phyloP scores from a whole-genome alignment of 192 early-diverging fungal genomes.

The Chytriomyces hyalinus region DNA sequence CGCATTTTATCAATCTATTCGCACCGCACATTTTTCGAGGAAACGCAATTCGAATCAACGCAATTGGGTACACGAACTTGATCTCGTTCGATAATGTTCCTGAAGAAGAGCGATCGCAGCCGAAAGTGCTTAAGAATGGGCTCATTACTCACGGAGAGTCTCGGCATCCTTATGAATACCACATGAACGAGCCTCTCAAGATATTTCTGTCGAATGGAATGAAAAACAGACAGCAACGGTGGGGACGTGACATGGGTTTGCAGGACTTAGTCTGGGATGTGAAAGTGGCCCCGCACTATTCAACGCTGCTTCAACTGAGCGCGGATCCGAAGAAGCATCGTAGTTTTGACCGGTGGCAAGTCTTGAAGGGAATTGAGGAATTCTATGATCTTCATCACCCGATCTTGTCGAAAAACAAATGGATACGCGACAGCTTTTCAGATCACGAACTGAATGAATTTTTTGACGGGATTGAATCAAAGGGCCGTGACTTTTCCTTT shows the following conservation, averaged over 20 bases:
- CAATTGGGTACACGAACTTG: conserved; percentile 32
- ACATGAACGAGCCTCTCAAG: conserved; percentile 38
- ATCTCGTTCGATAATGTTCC: conserved; percentile 40
- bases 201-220: conserved; percentile 38
- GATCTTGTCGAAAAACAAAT: conserved; percentile 30
- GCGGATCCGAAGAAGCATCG: background rate
- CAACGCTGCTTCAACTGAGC: background rate
- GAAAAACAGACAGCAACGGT: conserved; percentile 23
- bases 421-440: conserved; percentile 32
- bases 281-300: background rate
- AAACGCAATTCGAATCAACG: conserved; percentile 34
- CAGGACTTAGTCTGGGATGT: conserved; percentile 35
- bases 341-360: conserved; percentile 20
- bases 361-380: conserved; percentile 20
- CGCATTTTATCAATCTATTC: conserved; percentile 41
- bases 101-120: conserved; percentile 26
- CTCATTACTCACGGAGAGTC: conserved; percentile 38
- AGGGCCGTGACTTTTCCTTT: conserved; percentile 19
- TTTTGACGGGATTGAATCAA: background rate
- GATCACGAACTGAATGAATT: conserved; percentile 19
- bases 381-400: conserved; percentile 40
- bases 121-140: conserved; percentile 18
- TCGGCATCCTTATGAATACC: conserved; percentile 45
- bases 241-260: conserved; percentile 33
- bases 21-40: conserved; percentile 30